Evolutionary conservation across 2,329 filamentous ascomycete genomes (phyloP).

Genomic region (Fusarium avenaceum): DNA sequence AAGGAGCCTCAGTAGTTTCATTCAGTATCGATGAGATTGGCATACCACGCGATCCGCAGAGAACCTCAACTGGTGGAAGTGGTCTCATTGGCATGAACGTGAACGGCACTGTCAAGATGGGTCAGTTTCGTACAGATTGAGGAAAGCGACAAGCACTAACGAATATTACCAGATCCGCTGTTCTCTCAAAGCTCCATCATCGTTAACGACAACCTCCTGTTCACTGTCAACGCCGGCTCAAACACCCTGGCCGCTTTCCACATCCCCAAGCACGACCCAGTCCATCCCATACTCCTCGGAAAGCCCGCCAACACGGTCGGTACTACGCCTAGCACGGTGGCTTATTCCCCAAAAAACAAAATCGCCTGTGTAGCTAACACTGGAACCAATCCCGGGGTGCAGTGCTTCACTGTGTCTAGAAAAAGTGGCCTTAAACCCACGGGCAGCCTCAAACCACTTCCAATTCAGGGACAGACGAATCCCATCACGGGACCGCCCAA

Average conservation of each 20-base stretch:
- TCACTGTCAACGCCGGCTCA: constrained; percentile 18
- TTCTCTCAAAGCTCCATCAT: constrained; percentile 5
- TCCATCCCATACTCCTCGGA: constrained; percentile 1
- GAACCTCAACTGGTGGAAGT: background rate
- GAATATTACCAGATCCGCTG: background rate
- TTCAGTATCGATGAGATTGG: constrained; percentile 1
- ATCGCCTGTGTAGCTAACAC: constrained; percentile 18
- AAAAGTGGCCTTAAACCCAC: background rate
- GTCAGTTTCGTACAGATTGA: background rate
- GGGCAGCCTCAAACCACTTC: background rate
- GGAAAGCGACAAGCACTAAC: accelerated
- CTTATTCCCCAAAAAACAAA: constrained; percentile 15
- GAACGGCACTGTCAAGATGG: constrained; percentile 2
- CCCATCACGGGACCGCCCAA: constrained; percentile 7
- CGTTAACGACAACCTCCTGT: background rate
- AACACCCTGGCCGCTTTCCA: constrained; percentile 13
- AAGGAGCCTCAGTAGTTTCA: constrained; percentile 17
- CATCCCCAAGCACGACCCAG: constrained; percentile 7
- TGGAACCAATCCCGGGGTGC: constrained; percentile 12
- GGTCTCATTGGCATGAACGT: constrained; percentile 1
- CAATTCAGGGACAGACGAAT: background rate
- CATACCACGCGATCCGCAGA: background rate
- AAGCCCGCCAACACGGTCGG: constrained; percentile 4
- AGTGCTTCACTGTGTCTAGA: constrained; percentile 9
- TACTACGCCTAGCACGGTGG: constrained; percentile 11